Conservation (phyloP, 768 basidiomycete species). For the Paxillus ammoniavirescens region DNA sequence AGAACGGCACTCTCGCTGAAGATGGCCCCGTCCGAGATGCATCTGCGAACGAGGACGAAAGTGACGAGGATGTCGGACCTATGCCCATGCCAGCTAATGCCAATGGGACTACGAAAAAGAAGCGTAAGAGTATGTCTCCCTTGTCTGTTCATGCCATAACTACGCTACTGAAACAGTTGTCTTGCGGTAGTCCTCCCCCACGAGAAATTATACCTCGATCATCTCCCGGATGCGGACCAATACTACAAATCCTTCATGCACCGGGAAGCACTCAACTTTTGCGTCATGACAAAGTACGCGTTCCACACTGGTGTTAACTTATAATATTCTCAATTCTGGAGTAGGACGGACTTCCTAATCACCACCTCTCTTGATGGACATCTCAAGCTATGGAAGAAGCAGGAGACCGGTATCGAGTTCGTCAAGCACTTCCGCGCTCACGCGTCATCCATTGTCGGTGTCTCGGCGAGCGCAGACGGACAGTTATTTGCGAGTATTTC, state of each 20-base stretch:
- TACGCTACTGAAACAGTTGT: constrained; percentile 9
- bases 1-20: constrained; percentile 11
- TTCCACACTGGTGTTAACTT: neutral
- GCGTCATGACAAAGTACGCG: constrained; percentile 81
- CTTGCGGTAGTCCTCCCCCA: constrained; percentile 77
- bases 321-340: constrained; percentile 5
- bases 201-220: constrained; percentile 89
- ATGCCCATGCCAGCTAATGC: constrained; percentile 67
- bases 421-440: constrained; percentile 98
- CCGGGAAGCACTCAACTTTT: constrained; percentile 86
- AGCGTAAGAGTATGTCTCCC: constrained; percentile 68
- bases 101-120: constrained; percentile 57
- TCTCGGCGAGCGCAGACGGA: constrained; percentile 89
- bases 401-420: constrained; percentile 92
- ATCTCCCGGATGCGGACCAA: constrained; percentile 87
- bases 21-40: constrained; percentile 25
- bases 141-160: constrained; percentile 4
- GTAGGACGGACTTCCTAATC: constrained; percentile 87
- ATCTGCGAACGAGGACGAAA: constrained; percentile 41
- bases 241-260: constrained; percentile 99
- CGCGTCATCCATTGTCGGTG: constrained; percentile 69
- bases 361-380: constrained; percentile 96
- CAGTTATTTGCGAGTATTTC: constrained; percentile 89
- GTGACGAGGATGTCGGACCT: constrained; percentile 80
- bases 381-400: constrained; percentile 99